Evolutionary conservation across 148 eudicot genomes (phyloP), one percentile per base, ranked within the genome.

Genomic region (Cornus florida): DNA sequence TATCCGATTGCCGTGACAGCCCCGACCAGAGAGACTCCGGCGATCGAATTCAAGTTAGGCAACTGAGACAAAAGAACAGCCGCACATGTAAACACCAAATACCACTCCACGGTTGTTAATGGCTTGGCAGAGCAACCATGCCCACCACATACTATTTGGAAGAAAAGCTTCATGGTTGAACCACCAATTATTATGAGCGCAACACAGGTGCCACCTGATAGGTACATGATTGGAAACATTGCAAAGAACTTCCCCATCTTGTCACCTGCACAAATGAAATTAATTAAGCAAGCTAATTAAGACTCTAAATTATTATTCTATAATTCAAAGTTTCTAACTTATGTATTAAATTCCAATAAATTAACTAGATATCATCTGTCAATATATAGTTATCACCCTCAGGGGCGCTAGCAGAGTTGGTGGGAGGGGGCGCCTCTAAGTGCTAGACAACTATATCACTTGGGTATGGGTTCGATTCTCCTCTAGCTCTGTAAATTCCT

Each of bases 41-140:
- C 79, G 11, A 77, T 77, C 67, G 79, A 77, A 9, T 77, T 77
- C 65, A 77, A 53, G 72, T 77, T 77, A 24, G 79, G 79, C 10
- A 77, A 72, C 72, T 67, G 79, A 68, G 79, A 77, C 31, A 77
- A 64, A 11, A 77, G 65, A 10, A 77, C 79, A 17, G 79, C 79
- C 8, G 73, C 73, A 3, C 66, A 69, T 3, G 79, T 77, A 41
- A 68, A 77, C 12, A 77, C 79, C 79, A 77, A n/a, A 41, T 77
- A 77, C 79, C 79, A 77, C 7, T 77, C 79, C 17, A 69, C 79
- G 0, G 73, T 68, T 5, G 79, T 77, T 1, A 77, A 35, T 57
- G 73, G 79, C 79, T 66, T 50, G 20, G 31, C 31, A 11, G 48
- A 6, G 67, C 79, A 77, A 14, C 73, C 62, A 13, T 35, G 66